Conservation (phyloP, 208 protist species). For the Crithidia brevicula region DNA sequence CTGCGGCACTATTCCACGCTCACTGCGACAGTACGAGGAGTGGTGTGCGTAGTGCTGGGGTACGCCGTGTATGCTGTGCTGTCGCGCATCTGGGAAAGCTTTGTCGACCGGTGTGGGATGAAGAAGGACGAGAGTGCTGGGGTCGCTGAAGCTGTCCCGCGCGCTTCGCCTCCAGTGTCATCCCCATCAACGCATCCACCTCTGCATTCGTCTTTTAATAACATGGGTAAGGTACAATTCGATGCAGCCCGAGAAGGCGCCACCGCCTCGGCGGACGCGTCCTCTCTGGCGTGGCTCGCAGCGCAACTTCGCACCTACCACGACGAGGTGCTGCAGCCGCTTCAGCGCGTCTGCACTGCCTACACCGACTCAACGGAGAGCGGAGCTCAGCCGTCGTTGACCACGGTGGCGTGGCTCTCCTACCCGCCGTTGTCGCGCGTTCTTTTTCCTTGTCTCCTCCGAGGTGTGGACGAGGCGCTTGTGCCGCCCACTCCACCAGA, state of each 20-base stretch:
- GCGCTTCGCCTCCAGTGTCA: too few species aligned
- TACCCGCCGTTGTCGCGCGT: constrained; percentile 19
- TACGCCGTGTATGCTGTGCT: constrained; percentile 23
- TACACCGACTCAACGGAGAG: background rate
- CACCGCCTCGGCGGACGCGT: too few species aligned
- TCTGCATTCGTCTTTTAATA: too few species aligned
- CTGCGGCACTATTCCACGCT: constrained; percentile 17
- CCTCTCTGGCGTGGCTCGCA: constrained; percentile 19
- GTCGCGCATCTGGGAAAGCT: background rate
- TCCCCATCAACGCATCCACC: too few species aligned
- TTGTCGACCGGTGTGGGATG: too few species aligned
- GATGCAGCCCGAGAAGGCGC: too few species aligned
- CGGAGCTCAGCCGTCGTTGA: background rate
- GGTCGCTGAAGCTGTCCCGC: too few species aligned
- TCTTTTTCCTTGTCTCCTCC: constrained; percentile 16
- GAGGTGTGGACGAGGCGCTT: background rate
- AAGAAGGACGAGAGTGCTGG: background rate
- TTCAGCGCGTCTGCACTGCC: constrained; percentile 19
- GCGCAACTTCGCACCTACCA: constrained; percentile 11
- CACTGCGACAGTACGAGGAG: constrained; percentile 16
- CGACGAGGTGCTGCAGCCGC: constrained; percentile 23
- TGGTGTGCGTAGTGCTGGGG: constrained; percentile 18
- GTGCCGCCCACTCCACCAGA: background rate
- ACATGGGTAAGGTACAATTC: too few species aligned
- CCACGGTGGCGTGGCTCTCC: constrained; percentile 21